Percentiles rank a stretch among this genome's conserved stretches.
These are phyloP conservation scores for Cubamyces lactineus DNA, from an alignment of 768 basidiomycete genomes.

Conservation along the genomic window DNA sequence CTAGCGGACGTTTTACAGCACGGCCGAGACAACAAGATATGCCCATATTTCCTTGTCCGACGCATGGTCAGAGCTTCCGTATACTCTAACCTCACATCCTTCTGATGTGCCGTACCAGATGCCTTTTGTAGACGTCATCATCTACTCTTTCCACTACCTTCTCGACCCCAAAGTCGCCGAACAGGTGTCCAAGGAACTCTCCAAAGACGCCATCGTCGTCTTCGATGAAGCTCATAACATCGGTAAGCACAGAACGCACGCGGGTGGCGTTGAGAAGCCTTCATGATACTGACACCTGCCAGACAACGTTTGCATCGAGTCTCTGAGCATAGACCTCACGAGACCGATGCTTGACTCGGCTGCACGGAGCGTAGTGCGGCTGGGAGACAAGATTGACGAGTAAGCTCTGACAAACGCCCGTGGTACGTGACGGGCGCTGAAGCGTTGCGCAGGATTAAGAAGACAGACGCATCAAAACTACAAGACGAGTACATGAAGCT, in stretches of 20 bases:
- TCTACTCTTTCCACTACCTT: slow-evolving; percentile 99
- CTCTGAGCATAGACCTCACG: slow-evolving; percentile 94
- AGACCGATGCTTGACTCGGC: slow-evolving; percentile 98
- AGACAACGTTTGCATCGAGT: slow-evolving; percentile 99
- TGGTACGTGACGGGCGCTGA: too few species aligned
- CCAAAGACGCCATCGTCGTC: slow-evolving; percentile 97
- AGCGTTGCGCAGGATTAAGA: slow-evolving; percentile 72
- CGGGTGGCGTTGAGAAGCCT: neutral
- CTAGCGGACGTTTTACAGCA: slow-evolving; percentile 90
- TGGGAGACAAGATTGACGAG: slow-evolving; percentile 96
- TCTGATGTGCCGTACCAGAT: slow-evolving; percentile 54
- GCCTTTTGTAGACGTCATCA: slow-evolving; percentile 93
- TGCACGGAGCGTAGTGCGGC: slow-evolving; percentile 78
- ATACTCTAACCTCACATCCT: neutral
- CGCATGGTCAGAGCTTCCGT: slow-evolving; percentile 73
- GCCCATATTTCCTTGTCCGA: slow-evolving; percentile 95
- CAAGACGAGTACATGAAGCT: slow-evolving; percentile 97
- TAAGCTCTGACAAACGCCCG: slow-evolving; percentile 41
- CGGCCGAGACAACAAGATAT: slow-evolving; percentile 82
- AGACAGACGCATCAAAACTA: slow-evolving; percentile 88
- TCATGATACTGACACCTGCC: slow-evolving; percentile 8
- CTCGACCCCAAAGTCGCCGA: slow-evolving; percentile 99
- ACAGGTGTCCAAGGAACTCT: slow-evolving; percentile 97
- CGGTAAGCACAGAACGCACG: slow-evolving; percentile 51
- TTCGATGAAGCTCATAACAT: slow-evolving; percentile 99